Conservation (phyloP, 2,329 filamentous ascomycete species). For the Aspergillus melleus region DNA sequence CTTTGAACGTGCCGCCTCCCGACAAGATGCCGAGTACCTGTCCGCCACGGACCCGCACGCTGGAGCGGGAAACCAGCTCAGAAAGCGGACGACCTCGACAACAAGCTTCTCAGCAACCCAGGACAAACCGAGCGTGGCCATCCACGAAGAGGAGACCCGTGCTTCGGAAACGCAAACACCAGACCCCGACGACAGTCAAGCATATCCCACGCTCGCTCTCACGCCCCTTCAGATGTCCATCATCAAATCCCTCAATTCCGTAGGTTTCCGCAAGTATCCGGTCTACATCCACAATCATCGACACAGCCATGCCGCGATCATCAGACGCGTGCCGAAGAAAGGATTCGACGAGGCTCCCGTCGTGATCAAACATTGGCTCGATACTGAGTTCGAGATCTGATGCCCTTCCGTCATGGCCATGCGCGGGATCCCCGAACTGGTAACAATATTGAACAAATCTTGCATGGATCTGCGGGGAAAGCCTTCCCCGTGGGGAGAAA, state of each 20-base stretch:
- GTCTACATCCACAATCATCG: constrained; percentile 59
- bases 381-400: constrained; percentile 68
- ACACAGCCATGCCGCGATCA: constrained; percentile 90
- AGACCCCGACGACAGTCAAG: background rate
- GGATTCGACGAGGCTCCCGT: constrained; percentile 74
- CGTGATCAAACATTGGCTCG: constrained; percentile 79
- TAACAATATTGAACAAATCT: background rate
- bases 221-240: constrained; percentile 80
- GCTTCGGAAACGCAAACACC: background rate
- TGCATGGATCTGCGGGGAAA: background rate
- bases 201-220: constrained; percentile 71
- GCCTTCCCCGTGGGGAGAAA: background rate
- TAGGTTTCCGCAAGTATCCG: constrained; percentile 60
- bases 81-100: background rate
- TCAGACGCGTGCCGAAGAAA: constrained; percentile 68
- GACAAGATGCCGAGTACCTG: constrained; percentile 71
- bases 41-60: constrained; percentile 48
- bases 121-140: background rate
- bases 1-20: constrained; percentile 70
- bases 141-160: background rate
- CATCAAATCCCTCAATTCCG: constrained; percentile 70
- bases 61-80: background rate
- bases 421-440: background rate
- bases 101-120: background rate
- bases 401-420: background rate